Conservation (phyloP, 1,139 yeast species). For the Saccharomycopsis hybrid region DNA sequence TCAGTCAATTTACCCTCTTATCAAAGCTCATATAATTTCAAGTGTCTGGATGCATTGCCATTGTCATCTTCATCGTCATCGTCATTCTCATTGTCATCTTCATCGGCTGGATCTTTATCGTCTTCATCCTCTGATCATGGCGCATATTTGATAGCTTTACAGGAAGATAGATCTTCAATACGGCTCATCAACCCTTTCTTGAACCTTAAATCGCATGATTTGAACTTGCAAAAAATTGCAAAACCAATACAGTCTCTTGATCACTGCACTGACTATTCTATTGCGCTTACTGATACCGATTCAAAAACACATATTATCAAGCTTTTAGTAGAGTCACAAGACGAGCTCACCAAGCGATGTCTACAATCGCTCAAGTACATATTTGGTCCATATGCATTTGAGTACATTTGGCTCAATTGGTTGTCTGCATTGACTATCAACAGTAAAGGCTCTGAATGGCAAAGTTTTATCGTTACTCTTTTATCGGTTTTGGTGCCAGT, state of each 20-base stretch:
- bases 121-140: slow-evolving; percentile 22
- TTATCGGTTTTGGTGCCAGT: slow-evolving; percentile 43
- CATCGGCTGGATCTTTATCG: slow-evolving; percentile 1
- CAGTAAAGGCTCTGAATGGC: slow-evolving; percentile 50
- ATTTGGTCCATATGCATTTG: slow-evolving; percentile 52
- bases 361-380: slow-evolving; percentile 46
- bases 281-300: slow-evolving; percentile 24
- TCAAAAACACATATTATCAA: slow-evolving; percentile 26
- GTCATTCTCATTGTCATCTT: no score
- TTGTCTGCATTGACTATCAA: slow-evolving; percentile 45
- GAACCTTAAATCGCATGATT: slow-evolving; percentile 43
- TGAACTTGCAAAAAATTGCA: neutral
- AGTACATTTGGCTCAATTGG: slow-evolving; percentile 60
- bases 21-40: slow-evolving; percentile 21
- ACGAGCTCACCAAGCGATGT: slow-evolving; percentile 37
- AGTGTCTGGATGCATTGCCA: slow-evolving; percentile 24
- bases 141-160: slow-evolving; percentile 34
- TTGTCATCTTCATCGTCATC: slow-evolving; percentile 20
- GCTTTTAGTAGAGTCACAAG: slow-evolving; percentile 42
- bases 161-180: slow-evolving; percentile 30
- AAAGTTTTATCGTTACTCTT: slow-evolving; percentile 48
- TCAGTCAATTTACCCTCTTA: slow-evolving; percentile 26
- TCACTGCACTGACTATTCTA: neutral
- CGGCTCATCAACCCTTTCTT: slow-evolving; percentile 61
- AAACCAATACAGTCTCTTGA: neutral